Evolutionary conservation across 2,329 filamentous ascomycete species (phyloP), one percentile per base, ranked within the genome.

Genomic region (Aspergillus sp.): DNA sequence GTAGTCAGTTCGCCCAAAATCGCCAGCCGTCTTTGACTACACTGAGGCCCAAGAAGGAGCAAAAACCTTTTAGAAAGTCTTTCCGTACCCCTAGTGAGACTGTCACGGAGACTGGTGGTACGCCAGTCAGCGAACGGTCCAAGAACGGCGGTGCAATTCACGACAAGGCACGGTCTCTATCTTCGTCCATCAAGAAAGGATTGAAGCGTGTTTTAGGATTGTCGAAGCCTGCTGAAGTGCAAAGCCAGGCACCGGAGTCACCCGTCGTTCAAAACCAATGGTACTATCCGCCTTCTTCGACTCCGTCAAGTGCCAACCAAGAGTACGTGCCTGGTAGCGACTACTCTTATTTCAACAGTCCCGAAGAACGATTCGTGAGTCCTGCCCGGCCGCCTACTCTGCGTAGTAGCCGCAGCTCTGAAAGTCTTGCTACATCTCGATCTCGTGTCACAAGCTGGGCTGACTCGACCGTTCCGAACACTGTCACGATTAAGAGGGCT

Each of bases 361-460:
- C n/a, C 38, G 7, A 32, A 39, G 7, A 44, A 39, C 10, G 22
- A 32, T 41, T 32, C 15, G 32, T 15, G n/a, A 39, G 7, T 3
- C 32, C 45, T 6, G 50, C 49, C 45, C 48, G 49, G 15, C 45
- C 56, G 32, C 57, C 49, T 22, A 57, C 56, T 4, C 47, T 66
- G 22, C 52, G 53, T 13, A 54, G 47, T 20, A 59, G 55, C 39
- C 62, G 53, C 45, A 69, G 62, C 48, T 59, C 55, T 17, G 63
- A 64, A 33, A 71, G 66, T 42, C 47, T 66, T 25, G 60, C 57
- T 38, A 68, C 64, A 3, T 64, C 61, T 7, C 60, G 58, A 27
- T 75, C 73, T 27, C 69, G 73, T 23, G 70, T 73, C n/a, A 74
- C 71, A 12, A 76, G 73, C 53, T 75, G 73, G 73, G 68, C 73